These are phyloP conservation scores for Colletotrichum costaricense DNA, from an alignment of 2,329 filamentous ascomycete species.

Conservation along the genomic window DNA sequence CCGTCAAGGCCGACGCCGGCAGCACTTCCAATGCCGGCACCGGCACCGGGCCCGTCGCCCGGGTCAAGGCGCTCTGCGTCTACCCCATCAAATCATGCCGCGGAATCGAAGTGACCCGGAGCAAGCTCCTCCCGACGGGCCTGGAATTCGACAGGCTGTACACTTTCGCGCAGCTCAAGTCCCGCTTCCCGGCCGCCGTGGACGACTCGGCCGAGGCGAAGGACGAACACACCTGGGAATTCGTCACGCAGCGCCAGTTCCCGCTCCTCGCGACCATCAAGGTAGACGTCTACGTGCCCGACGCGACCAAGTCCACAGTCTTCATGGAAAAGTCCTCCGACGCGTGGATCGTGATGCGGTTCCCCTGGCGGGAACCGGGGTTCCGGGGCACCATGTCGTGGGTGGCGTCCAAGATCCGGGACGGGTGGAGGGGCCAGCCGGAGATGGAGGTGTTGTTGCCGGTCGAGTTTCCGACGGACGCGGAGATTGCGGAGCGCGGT, in stretches of 20 bases:
- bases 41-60: constrained; percentile 18
- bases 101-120: constrained; percentile 77
- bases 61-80: constrained; percentile 75
- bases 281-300: constrained; percentile 76
- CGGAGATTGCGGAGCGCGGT: constrained; percentile 66
- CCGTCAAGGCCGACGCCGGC: constrained; percentile 24
- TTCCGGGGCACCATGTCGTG: constrained; percentile 58
- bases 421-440: constrained; percentile 60
- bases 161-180: constrained; percentile 78
- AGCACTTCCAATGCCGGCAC: neutral
- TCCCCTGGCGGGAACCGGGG: constrained; percentile 68
- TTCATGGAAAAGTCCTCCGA: constrained; percentile 58
- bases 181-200: constrained; percentile 56
- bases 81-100: constrained; percentile 88
- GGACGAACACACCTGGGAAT: constrained; percentile 69
- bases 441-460: constrained; percentile 76
- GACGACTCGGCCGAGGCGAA: constrained; percentile 48
- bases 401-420: constrained; percentile 61
- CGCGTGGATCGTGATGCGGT: constrained; percentile 74
- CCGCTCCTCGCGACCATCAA: constrained; percentile 78
- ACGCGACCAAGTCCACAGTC: constrained; percentile 63
- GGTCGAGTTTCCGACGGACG: constrained; percentile 67
- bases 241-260: constrained; percentile 77
- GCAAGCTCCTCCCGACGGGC: constrained; percentile 74
- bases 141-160: constrained; percentile 86